Evolutionary conservation across 2,329 filamentous ascomycete genomes (phyloP).

Genomic region (Colletotrichum siamense): DNA sequence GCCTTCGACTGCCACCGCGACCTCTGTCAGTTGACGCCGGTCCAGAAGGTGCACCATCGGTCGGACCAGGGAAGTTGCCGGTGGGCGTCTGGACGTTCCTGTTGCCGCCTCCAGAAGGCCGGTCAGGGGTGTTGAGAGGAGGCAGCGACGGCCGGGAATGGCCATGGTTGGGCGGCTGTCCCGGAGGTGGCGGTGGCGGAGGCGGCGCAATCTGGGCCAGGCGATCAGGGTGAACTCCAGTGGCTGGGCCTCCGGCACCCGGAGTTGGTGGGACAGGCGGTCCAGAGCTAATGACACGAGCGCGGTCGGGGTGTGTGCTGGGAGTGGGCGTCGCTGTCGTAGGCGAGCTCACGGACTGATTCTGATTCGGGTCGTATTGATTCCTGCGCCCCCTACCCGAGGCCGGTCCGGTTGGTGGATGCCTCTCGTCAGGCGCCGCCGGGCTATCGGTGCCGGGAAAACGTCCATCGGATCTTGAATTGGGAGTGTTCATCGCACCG

Average conservation of each 20-base stretch:
- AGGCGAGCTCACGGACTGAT: constrained; percentile 3
- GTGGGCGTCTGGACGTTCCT: constrained; percentile 10
- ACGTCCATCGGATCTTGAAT: constrained; percentile 46
- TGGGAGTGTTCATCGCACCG: constrained; percentile 38
- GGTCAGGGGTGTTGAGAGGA: constrained; percentile 35
- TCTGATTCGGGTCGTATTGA: constrained; percentile 20
- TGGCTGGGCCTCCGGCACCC: constrained; percentile 27
- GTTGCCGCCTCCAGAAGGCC: constrained; percentile 18
- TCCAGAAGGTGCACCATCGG: constrained; percentile 24
- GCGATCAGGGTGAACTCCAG: constrained; percentile 56
- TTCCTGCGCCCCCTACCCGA: constrained; percentile 49
- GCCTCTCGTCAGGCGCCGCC: constrained; percentile 53
- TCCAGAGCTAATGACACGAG: constrained; percentile 10
- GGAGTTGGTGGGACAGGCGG: constrained; percentile 16
- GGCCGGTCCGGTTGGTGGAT: constrained; percentile 59
- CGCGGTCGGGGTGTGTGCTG: constrained; percentile 18
- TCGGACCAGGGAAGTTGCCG: constrained; percentile 5
- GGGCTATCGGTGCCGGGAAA: constrained; percentile 45
- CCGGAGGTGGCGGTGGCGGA: constrained; percentile 36
- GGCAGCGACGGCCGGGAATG: constrained; percentile 36
- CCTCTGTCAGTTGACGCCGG: constrained; percentile 39
- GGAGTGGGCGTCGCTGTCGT: constrained; percentile 5
- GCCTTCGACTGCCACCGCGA: constrained; percentile 44
- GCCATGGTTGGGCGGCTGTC: constrained; percentile 27
- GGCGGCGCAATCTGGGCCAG: constrained; percentile 51